Evolutionary conservation across 2,329 filamentous ascomycete genomes (phyloP), one percentile per base, ranked within the genome.

Genomic region (Colletotrichum endophyticum): DNA sequence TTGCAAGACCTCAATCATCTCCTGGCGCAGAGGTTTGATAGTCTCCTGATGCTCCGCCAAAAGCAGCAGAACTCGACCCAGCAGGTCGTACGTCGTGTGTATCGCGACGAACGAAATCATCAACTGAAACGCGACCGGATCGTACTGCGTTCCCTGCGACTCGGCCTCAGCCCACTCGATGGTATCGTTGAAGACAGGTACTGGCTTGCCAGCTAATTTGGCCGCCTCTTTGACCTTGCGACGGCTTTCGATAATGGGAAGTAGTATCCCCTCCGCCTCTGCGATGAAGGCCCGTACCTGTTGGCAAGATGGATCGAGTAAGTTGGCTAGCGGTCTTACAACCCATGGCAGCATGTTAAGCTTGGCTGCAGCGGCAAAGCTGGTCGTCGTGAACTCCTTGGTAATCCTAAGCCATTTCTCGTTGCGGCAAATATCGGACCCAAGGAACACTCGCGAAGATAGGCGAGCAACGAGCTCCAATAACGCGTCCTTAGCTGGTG

Each of bases 21-120:
- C 88, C 16, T 87, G 82, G 3, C 87, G 82, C 44, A 90, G 77
- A 4, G 82, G 81, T 22, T 85, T 80, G 9, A 88, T 80, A 34
- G 83, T 83, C 62, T 88, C 85, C 0, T 85, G 84, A 49, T 87
- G 79, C 4, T 81, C 80, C 4, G 80, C 81, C 15, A 89, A 77
- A 27, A 88, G 84, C 34, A 83, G 83, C 30, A 89, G 77, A 3
- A 84, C 79, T 8, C 86, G 83, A 4, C 82, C 81, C 1, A 84
- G n/a, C 7, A 82, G 71, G 64, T 86, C 83, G 1, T 84, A 83
- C 0, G 87, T 87, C 6, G 85, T 87, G 78, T 88, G 86, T 34
- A 88, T 86, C 11, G 86, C 85, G 3, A 83, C 85, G 57, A 95
- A 94, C 61, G 94, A 91, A 0, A 97, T 96, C 9, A 98, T 89